These are phyloP conservation scores for Wallacemonas sp. DNA, from an alignment of 208 protist species.

Conservation along the genomic window DNA sequence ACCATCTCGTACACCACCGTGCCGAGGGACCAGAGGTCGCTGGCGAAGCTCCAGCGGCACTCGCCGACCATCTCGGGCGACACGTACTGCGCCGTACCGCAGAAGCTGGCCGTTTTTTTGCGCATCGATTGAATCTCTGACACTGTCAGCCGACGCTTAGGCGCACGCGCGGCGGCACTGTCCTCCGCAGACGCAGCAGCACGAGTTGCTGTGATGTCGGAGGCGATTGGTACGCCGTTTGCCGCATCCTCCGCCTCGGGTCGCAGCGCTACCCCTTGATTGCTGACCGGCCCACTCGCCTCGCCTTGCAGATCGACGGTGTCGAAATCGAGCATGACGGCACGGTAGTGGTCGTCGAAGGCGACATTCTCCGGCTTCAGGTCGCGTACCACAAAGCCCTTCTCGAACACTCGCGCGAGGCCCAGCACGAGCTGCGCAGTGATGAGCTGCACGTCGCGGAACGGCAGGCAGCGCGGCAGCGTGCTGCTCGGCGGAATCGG, in stretches of 20 bases:
- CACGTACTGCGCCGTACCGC: constrained; percentile 94
- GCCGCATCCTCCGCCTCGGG: constrained; percentile 13
- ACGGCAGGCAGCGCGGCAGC: constrained; percentile 65
- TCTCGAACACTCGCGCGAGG: constrained; percentile 47
- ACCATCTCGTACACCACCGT: constrained; percentile 93
- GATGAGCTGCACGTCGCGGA: constrained; percentile 84
- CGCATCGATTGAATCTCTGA: constrained; percentile 87
- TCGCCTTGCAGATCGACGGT: constrained; percentile 62
- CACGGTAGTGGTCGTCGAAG: constrained; percentile 81
- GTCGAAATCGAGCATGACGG: constrained; percentile 90
- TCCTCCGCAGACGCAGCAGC: background rate
- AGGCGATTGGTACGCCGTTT: background rate
- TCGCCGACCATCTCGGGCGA: constrained; percentile 94
- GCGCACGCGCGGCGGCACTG: constrained; percentile 16
- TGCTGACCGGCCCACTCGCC: constrained; percentile 33
- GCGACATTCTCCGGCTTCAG: constrained; percentile 91
- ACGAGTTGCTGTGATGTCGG: background rate
- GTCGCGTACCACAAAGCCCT: constrained; percentile 83
- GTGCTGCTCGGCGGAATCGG: constrained; percentile 30
- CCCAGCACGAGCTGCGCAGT: constrained; percentile 79
- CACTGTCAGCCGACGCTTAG: constrained; percentile 64
- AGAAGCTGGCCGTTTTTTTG: constrained; percentile 79
- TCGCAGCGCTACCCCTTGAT: constrained; percentile 49
- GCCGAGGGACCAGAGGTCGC: constrained; percentile 95
- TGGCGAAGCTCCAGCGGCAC: constrained; percentile 92